Base-by-base conservation (phyloP, 805 yeast species). In the Wickerhamomyces bisporus region DNA sequence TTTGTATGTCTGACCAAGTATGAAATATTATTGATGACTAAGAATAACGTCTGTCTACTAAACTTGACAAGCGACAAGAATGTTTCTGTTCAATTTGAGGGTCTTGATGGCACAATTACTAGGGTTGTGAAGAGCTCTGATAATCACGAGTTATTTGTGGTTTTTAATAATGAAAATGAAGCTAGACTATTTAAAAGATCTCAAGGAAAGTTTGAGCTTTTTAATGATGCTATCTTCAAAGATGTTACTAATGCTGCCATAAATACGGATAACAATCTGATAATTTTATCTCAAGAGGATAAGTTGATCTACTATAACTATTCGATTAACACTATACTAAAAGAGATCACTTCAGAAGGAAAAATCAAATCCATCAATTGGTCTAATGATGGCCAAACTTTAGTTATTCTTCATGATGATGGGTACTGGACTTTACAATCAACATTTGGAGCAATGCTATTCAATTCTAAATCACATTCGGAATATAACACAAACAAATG, bases 401-500 rank as follows among this genome's bases (percentile, higher is more conserved):
- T 47, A n/a, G n/a, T 45, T 12, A 34, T 53, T 2, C 31, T 52
- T 3, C 48, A 38, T 21, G 16, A 25, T 3, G 38, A 47, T 19
- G 49, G 53, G 3, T 30, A 47, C 1, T 58, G 62, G 62, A 41
- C 47, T 4, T n/a, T 51, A 2, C 39, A 47, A n/a, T 56, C 61
- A 8, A 47, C 50, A 1, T 57, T 49, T 40, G 62, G 61, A 6
- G 39, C 49, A 23, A 46, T 45, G 5, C 38, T 39, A 3, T 57
- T 57, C 38, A 39, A 44, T 26, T 39, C 41, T 29, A 35, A 26
- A 7, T 35, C 37, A 31, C 44, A 46, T 20, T 24, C 38, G 16
- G 39, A 34, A 30, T 24, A 26, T 19, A 30, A 32, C 13, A 35
- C 32, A 17, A n/a, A 20, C 21, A 23, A 33, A 4, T 10, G 19